A percentile compares a stretch with the other conserved stretches of the same genome.
Conservation (phyloP, 2,329 filamentous ascomycete genomes). For the Teratosphaeria gauchensis region DNA sequence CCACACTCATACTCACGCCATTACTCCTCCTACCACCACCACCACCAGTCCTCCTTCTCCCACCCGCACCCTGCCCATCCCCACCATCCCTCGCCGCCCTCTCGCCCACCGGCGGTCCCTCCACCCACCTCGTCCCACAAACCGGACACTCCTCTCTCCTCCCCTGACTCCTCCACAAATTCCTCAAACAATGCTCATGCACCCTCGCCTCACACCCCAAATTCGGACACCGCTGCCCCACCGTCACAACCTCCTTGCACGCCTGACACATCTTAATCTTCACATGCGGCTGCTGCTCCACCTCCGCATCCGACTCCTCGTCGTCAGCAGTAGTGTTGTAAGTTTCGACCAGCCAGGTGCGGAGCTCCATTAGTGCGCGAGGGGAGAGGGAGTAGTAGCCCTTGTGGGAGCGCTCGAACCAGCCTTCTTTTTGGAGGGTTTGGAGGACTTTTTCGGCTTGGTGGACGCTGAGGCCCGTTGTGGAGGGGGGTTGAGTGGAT, state of each 20-base stretch:
- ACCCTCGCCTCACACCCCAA: slow-evolving; percentile 59
- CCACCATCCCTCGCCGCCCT: slow-evolving; percentile 28
- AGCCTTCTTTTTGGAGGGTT: slow-evolving; percentile 66
- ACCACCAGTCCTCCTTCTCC: slow-evolving; percentile 10
- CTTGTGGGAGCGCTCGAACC: slow-evolving; percentile 65
- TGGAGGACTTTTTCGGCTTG: slow-evolving; percentile 67
- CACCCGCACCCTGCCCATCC: neutral
- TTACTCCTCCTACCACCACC: neutral
- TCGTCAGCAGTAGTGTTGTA: slow-evolving; percentile 65
- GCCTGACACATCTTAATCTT: slow-evolving; percentile 80
- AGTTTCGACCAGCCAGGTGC: slow-evolving; percentile 72
- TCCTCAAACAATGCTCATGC: slow-evolving; percentile 66
- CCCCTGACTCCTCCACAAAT: slow-evolving; percentile 58
- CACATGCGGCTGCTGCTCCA: slow-evolving; percentile 40
- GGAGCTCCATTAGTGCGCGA: slow-evolving; percentile 73
- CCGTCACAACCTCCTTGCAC: slow-evolving; percentile 81
- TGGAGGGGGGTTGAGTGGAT: slow-evolving; percentile 12
- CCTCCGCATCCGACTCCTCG: slow-evolving; percentile 35
- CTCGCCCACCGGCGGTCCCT: slow-evolving; percentile 45
- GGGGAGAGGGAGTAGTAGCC: slow-evolving; percentile 70
- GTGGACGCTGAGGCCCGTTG: slow-evolving; percentile 54
- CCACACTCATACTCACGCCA: neutral
- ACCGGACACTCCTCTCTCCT: slow-evolving; percentile 54
- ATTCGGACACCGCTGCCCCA: slow-evolving; percentile 66
- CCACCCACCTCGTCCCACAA: slow-evolving; percentile 44